These are phyloP conservation scores for Dispira simplex DNA, from an alignment of 192 early-diverging fungal genomes.

Conservation along the genomic window DNA sequence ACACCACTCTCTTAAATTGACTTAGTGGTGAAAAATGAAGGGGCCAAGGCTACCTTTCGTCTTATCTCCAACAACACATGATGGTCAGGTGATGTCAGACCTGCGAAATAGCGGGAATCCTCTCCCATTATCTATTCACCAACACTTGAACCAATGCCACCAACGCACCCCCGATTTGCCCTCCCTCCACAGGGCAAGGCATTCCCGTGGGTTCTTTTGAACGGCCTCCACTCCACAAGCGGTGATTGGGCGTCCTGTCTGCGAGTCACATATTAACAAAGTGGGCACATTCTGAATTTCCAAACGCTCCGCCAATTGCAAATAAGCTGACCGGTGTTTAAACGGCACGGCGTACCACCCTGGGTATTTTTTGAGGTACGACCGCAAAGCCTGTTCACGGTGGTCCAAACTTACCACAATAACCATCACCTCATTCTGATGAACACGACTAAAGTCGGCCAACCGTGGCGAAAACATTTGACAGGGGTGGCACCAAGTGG, in stretches of 20 bases:
- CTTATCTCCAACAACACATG: no score
- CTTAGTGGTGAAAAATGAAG: no score
- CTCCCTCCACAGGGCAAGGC: background rate
- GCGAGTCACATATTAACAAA: background rate
- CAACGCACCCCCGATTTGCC: background rate
- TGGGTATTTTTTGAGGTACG: conserved; percentile 4
- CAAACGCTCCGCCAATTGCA: conserved; percentile 6
- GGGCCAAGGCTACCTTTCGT: no score
- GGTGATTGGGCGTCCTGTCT: conserved; percentile 1
- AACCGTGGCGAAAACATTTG: background rate
- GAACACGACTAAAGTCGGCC: background rate
- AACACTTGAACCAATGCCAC: conserved; percentile 12
- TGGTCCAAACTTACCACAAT: conserved; percentile 5
- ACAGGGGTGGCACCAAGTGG: conserved; percentile 9
- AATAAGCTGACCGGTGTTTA: background rate
- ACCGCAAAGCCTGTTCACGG: background rate
- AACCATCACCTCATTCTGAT: background rate
- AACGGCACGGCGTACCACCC: conserved; percentile 2
- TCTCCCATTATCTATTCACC: background rate
- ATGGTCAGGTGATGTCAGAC: no score
- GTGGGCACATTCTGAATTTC: conserved; percentile 8
- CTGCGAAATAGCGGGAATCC: no score
- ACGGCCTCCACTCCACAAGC: conserved; percentile 7
- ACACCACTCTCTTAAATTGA: no score
- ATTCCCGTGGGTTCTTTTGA: conserved; percentile 4